Conservation (phyloP, 1,284 basidiomycete species). For the Trichosporon sp. region DNA sequence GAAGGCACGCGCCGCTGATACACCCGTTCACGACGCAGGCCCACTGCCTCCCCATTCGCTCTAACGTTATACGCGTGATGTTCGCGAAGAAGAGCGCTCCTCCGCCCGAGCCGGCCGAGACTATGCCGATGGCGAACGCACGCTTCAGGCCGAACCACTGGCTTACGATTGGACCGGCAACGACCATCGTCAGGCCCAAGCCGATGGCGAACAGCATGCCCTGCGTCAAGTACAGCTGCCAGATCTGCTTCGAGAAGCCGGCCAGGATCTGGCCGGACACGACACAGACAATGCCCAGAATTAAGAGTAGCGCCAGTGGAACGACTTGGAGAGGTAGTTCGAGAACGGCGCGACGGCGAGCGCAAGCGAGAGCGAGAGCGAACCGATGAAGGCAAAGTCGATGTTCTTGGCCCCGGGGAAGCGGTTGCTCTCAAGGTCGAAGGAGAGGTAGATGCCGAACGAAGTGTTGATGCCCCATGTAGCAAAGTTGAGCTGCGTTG, state of each 20-base stretch:
- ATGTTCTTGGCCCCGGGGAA: slow-evolving; percentile 41
- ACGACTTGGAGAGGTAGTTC: slow-evolving; percentile 15
- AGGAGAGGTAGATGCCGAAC: slow-evolving; percentile 49
- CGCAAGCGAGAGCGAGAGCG: slow-evolving; percentile 14
- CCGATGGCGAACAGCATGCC: slow-evolving; percentile 39
- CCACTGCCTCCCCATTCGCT: slow-evolving; percentile 37
- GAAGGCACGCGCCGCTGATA: slow-evolving; percentile 39
- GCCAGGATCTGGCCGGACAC: slow-evolving; percentile 35
- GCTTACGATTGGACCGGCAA: slow-evolving; percentile 14
- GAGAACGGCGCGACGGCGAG: slow-evolving; percentile 13
- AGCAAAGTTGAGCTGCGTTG: slow-evolving; percentile 19
- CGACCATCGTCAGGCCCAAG: slow-evolving; percentile 22
- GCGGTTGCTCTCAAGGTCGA: slow-evolving; percentile 45
- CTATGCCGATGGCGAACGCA: slow-evolving; percentile 26
- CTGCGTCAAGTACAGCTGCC: slow-evolving; percentile 34
- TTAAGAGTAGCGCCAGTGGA: slow-evolving; percentile 15
- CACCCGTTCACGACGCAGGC: slow-evolving; percentile 34
- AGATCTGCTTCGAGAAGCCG: slow-evolving; percentile 25
- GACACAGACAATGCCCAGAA: slow-evolving; percentile 22
- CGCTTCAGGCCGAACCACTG: slow-evolving; percentile 21
- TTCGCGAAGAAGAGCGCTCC: slow-evolving; percentile 43
- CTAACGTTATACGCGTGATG: slow-evolving; percentile 37
- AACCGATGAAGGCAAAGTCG: slow-evolving; percentile 23
- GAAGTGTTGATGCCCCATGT: slow-evolving; percentile 49
- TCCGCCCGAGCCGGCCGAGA: slow-evolving; percentile 38